These are phyloP conservation scores for Malus sieversii DNA, from an alignment of 306 rosid species.

Conservation along the genomic window DNA sequence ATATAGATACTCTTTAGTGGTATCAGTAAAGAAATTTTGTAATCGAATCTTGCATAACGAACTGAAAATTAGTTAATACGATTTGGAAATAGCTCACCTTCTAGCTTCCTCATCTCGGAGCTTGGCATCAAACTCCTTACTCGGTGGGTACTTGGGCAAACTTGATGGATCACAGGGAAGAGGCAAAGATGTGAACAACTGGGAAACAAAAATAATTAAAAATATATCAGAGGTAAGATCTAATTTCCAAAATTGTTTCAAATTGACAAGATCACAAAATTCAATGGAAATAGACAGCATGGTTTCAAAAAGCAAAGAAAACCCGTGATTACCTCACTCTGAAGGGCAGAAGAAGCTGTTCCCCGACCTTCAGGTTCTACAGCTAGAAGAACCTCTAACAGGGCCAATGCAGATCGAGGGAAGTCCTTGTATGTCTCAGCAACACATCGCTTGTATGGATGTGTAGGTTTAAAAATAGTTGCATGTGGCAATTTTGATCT, in stretches of 20 bases:
- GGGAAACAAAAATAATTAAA: constrained; percentile 12
- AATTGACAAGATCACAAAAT: neutral
- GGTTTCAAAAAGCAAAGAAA: neutral
- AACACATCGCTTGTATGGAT: constrained; percentile 64
- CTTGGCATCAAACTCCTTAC: constrained; percentile 82
- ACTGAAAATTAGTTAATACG: neutral
- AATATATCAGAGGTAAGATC: neutral
- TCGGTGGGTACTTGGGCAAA: constrained; percentile 74
- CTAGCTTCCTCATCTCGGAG: constrained; percentile 61
- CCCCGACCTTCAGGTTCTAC: constrained; percentile 66
- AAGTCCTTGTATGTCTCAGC: constrained; percentile 60
- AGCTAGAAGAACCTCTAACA: constrained; percentile 69
- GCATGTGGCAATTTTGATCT: constrained; percentile 73
- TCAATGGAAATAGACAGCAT: neutral
- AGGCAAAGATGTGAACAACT: constrained; percentile 72
- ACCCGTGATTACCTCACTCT: constrained; percentile 48
- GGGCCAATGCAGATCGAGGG: constrained; percentile 49
- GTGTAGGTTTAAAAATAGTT: constrained; percentile 75
- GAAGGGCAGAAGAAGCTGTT: constrained; percentile 73
- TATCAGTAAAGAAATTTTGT: neutral
- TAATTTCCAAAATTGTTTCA: neutral
- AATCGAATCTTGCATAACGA: neutral
- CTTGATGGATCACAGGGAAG: constrained; percentile 65
- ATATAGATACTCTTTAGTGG: neutral
- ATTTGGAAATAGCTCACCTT: constrained; percentile 43